phyloP scores from a whole-genome alignment of 1,284 basidiomycete genomes.

The Sporisorium scitamineum region DNA sequence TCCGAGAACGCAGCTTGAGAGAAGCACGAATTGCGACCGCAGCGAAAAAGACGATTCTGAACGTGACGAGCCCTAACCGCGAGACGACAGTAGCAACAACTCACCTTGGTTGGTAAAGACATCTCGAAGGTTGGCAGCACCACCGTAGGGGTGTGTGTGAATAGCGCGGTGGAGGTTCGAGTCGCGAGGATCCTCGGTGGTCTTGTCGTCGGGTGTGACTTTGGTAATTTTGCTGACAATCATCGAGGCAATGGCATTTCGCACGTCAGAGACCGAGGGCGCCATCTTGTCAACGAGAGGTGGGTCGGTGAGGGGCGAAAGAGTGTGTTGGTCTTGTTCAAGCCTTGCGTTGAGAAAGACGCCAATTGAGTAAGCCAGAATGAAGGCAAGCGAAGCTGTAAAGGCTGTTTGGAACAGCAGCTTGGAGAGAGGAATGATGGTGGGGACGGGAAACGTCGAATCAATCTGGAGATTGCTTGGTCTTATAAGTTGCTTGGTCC shows the following conservation, averaged over 20 bases:
- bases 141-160: constrained; percentile 52
- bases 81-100: constrained; percentile 17
- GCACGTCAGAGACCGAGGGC: constrained; percentile 20
- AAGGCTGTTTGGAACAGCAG: constrained; percentile 2
- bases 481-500: constrained; percentile 2
- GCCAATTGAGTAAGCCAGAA: constrained; percentile 3
- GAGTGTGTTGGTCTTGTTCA: background rate
- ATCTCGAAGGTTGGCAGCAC: constrained; percentile 61
- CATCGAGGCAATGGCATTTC: constrained; percentile 4
- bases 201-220: constrained; percentile 56
- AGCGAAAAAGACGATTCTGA: background rate
- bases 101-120: constrained; percentile 64
- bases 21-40: background rate
- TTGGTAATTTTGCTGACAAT: constrained; percentile 29
- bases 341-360: background rate
- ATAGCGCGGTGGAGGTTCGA: constrained; percentile 55
- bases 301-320: background rate
- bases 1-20: constrained; percentile 8
- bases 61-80: background rate
- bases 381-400: constrained; percentile 7
- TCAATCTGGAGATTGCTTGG: background rate
- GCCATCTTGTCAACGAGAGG: constrained; percentile 20
- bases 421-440: constrained; percentile 1
- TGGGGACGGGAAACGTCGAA: background rate
- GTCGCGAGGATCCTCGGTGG: constrained; percentile 49